Evolutionary conservation across 2,329 filamentous ascomycete genomes (phyloP), one percentile per base, ranked within the genome.

Genomic region (Venturia aucupariae): DNA sequence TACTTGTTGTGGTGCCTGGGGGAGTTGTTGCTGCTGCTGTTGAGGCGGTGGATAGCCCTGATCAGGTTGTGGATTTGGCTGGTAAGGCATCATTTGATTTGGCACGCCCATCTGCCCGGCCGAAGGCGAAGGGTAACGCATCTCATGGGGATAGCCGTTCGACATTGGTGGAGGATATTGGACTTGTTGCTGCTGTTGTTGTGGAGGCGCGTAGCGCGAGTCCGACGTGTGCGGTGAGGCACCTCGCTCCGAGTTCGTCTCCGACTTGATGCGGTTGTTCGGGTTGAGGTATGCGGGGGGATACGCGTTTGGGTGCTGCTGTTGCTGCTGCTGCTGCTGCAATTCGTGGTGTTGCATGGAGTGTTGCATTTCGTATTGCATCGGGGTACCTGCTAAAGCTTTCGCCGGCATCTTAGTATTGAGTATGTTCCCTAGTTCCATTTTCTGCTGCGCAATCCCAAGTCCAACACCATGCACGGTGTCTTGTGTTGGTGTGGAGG

Each of bases 171-270:
- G 74, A 42, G 73, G 72, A 63, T 78, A 81, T 64, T 32, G 27
- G 11, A 42, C 39, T 30, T 46, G 46, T 51, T 62, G 60, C 11
- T 51, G 46, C 51, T 51, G 46, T 35, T 48, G 51, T 64, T 61
- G 63, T 54, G 79, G 75, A 66, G 79, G 77, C 62, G 83, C 84
- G 69, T 83, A 83, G 66, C 82, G 76, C 42, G 80, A 79, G 67
- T 84, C 82, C 65, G 80, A 83, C 35, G 79, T 75, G 70, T 85
- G 79, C 59, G 80, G 83, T 65, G 82, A 80, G 67, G 81, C 77
- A 68, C 80, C 82, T 67, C 83, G 82, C 69, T 86, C 84, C 66
- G 83, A 82, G 71, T 82, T 82, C 73, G 79, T 84, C 73, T 84
- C 82, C 62, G 82, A 83, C 68, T 81, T 81, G 75, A 81, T 81